These are phyloP conservation scores for Sarocladiaceae sp. DNA, from an alignment of 2,329 filamentous ascomycete genomes.

Conservation along the genomic window DNA sequence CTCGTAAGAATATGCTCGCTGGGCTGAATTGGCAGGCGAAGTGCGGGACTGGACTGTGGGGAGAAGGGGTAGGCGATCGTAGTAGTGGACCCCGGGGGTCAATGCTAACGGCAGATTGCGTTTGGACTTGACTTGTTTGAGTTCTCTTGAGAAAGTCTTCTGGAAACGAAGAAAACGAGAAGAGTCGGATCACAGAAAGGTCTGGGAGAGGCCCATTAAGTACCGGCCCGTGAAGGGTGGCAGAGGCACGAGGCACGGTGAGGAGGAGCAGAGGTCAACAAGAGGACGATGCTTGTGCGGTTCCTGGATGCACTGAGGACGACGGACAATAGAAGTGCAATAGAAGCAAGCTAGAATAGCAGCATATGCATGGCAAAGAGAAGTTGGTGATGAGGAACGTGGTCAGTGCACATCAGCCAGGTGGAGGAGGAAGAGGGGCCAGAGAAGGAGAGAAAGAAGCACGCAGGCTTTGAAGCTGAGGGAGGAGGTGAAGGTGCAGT, in stretches of 20 bases:
- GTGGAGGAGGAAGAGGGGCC: neutral
- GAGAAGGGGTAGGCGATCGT: slow-evolving; percentile 3
- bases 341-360: slow-evolving; percentile 3
- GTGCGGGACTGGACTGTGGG: slow-evolving; percentile 6
- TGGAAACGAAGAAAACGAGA: slow-evolving; percentile 10
- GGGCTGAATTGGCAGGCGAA: slow-evolving; percentile 9
- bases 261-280: neutral
- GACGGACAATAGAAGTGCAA: slow-evolving; percentile 5
- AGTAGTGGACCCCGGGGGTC: slow-evolving; percentile 1
- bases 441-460: neutral
- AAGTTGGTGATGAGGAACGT: neutral
- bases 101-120: slow-evolving; percentile 8
- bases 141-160: neutral
- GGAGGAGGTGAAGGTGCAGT: no score
- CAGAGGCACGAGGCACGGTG: neutral
- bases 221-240: slow-evolving; percentile 7
- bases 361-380: no score
- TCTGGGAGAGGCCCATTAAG: slow-evolving; percentile 16
- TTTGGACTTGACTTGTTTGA: neutral
- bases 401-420: neutral
- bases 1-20: slow-evolving; percentile 4
- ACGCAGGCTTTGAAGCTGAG: no score
- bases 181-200: slow-evolving; percentile 20
- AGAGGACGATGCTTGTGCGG: no score
- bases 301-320: no score